phyloP scores from a whole-genome alignment of 352 stramenopile species.

The Phytopythium montanum region DNA sequence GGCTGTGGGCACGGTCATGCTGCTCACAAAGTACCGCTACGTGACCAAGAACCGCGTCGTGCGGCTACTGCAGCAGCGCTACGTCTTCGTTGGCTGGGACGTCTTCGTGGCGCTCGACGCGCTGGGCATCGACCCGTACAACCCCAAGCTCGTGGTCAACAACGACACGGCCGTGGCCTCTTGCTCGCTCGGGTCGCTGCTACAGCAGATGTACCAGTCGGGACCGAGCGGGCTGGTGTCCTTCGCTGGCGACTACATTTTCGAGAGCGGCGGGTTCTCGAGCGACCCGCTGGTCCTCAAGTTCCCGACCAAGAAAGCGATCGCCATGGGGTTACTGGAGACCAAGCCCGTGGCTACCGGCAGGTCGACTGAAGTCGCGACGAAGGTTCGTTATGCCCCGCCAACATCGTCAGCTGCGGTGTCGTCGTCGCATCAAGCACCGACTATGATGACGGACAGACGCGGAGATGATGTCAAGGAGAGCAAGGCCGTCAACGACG shows the following conservation, averaged over 20 bases:
- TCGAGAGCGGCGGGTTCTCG: conserved; percentile 22
- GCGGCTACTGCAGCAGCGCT: conserved; percentile 29
- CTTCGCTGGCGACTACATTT: conserved; percentile 30
- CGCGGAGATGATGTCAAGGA: background rate
- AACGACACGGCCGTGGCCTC: conserved; percentile 20
- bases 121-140: conserved; percentile 33
- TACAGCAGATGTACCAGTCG: conserved; percentile 37
- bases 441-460: background rate
- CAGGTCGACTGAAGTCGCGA: conserved; percentile 4
- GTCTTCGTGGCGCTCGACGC: conserved; percentile 26
- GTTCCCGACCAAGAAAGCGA: conserved; percentile 25
- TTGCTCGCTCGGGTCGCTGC: conserved; percentile 29
- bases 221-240: conserved; percentile 30
- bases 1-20: conserved; percentile 11
- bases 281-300: conserved; percentile 13
- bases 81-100: conserved; percentile 42
- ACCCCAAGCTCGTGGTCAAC: conserved; percentile 15
- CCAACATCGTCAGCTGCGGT: background rate
- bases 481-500: background rate
- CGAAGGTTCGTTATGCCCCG: conserved; percentile 1
- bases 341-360: background rate
- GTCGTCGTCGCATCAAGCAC: background rate
- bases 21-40: conserved; percentile 26
- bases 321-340: conserved; percentile 21
- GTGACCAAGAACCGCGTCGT: conserved; percentile 25